Evolutionary conservation across 1,284 basidiomycete genomes (phyloP), one percentile per base, ranked within the genome.

Genomic region (Tilletia caries): DNA sequence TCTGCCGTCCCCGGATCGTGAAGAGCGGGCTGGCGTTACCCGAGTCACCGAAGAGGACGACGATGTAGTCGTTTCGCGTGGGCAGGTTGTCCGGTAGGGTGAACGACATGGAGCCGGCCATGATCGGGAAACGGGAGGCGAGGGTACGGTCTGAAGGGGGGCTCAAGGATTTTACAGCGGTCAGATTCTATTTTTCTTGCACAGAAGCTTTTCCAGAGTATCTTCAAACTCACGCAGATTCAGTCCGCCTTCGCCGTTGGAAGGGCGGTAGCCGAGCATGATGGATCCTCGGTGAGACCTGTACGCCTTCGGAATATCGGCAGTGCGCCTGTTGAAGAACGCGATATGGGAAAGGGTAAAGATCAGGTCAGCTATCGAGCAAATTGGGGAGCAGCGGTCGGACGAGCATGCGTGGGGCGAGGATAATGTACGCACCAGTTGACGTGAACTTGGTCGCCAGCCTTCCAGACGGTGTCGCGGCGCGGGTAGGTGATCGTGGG

Each of bases 21-120:
- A 77, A 77, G 48, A 71, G 67, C 29, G 72, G 70, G 23, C 71
- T 73, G 27, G 66, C 67, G 54, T 77, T 77, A 52, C 76, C 76
- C 29, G 69, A 71, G 68, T 77, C 76, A 27, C 76, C 76, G 29
- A 77, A 69, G 37, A 77, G 69, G 8, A 77, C 76, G 12, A 77
- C 71, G 41, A 76, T 71, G 67, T 77, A 77, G 68, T 74, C 71
- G 64, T 72, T 37, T 23, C 76, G 69, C 29, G 50, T 46, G 25
- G 67, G 64, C 23, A 72, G 48, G 41, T 71, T 44, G 23, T 43
- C 25, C 13, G 76, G 76, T 12, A 77, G 50, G 15, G 64, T 71
- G 54, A 77, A 68, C 3, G 54, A 58, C 18, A 71, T 70, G 25
- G 68, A 65, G 32, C 71, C 73, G 15, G n/a, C 48, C 15, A 50